Conservation (phyloP, 2,329 filamentous ascomycete genomes). For the Dothistroma pini region DNA sequence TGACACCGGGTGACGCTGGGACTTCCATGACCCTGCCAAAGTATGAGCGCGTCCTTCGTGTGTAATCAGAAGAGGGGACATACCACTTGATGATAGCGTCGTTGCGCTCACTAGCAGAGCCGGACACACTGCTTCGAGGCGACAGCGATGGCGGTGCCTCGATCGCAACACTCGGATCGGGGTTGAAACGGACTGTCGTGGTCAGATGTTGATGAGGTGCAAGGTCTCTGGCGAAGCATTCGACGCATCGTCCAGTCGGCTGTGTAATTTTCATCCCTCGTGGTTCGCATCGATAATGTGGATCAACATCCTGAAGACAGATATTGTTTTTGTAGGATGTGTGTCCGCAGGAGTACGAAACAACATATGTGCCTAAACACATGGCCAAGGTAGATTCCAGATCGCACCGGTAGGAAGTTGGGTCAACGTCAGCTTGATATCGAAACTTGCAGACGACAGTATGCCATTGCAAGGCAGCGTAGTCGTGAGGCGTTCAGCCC, state of each 20-base stretch:
- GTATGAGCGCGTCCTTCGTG: not conserved
- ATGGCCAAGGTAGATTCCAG: constrained; percentile 7
- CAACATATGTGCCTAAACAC: constrained; percentile 23
- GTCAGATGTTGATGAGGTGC: constrained; percentile 16
- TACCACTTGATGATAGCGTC: constrained; percentile 14
- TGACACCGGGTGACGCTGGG: constrained; percentile 2
- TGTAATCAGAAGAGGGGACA: not conserved
- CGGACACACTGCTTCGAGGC: constrained; percentile 15
- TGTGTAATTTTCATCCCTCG: constrained; percentile 25
- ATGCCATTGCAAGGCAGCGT: constrained; percentile 1
- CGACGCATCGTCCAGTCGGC: constrained; percentile 21
- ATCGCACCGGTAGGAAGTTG: not conserved
- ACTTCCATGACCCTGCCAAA: constrained; percentile 7
- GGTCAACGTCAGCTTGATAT: not conserved
- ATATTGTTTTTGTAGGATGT: constrained; percentile 17
- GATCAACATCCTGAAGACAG: constrained; percentile 21
- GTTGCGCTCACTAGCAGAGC: constrained; percentile 8
- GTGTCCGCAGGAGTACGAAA: constrained; percentile 24
- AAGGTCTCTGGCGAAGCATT: constrained; percentile 22
- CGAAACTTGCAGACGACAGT: not conserved
- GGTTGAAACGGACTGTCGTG: constrained; percentile 22
- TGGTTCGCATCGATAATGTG: constrained; percentile 24
- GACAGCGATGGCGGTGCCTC: constrained; percentile 7
- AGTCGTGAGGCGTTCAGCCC: not conserved
- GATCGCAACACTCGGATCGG: constrained; percentile 12